Evolutionary conservation across 139 green algal genomes (phyloP), one percentile per base, ranked within the genome.

Genomic region (Chlamydomonas sphaeroides): DNA sequence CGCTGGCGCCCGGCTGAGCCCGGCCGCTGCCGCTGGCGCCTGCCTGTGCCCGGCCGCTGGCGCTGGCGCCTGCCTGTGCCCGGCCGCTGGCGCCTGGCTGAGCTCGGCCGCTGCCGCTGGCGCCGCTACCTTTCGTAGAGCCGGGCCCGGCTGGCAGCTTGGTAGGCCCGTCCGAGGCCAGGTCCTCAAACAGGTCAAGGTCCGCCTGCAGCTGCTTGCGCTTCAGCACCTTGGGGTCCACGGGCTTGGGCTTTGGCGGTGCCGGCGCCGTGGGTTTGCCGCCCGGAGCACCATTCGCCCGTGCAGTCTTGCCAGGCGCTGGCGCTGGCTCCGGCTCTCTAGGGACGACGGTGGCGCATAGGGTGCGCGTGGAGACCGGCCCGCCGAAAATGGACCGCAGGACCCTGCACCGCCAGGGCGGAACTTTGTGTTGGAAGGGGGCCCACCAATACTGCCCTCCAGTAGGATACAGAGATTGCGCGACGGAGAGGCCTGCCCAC

Each of bases 101-200:
- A n/a, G n/a, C 45, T 32, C 45, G 41, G 38, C 39, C 21, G 65
- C 21, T 35, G 33, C 41, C 69, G 39, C 36, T 42, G 26, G 41
- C 14, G 18, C n/a, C 33, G 30, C n/a, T n/a, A 2, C 26, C 21
- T 15, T 48, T 65, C 23, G n/a, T 36, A 30, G 20, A 42, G 68
- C 68, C 15, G 48, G 3, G n/a, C n/a, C n/a, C n/a, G n/a, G n/a
- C n/a, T n/a, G 75, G 28, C 4, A 28, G 2, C 75, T 82, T 82
- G 5, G 62, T 21, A 7, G 74, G 75, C 1, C 75, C 75, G 45
- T 82, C 75, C 18, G 62, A 61, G 7, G 62, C 36, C 0, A 82
- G 75, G 75, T 82, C 75, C 75, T 82, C 75, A 36, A 82, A 82
- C 3, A 82, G 62, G 21, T 72, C 75, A 4, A 82, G 62, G 63